Evolutionary conservation across 352 stramenopile species (phyloP), one percentile per base, ranked within the genome.

Genomic region (Aphanomyces stellatus): DNA sequence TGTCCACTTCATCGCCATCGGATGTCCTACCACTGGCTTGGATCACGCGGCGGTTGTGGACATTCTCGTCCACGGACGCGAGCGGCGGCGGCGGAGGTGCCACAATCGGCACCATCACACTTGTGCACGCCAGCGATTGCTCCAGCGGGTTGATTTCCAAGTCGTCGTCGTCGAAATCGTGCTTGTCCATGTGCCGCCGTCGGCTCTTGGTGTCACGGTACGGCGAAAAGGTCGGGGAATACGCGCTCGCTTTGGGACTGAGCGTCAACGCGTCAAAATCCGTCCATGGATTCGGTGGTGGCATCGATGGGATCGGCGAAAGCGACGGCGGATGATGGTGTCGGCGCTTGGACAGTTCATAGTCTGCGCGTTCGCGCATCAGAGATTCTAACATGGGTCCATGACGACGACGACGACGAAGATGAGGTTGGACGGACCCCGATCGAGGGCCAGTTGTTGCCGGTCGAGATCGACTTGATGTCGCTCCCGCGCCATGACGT

Each of bases 41-140:
- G 57, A 67, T 67, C 13, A 67, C 60, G 10, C 33, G 27, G 19
- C 60, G 37, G 35, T 67, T 67, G 60, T 67, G 60, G 2, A 40
- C 31, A 22, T 67, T 67, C 10, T 67, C 60, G 34, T 67, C 60
- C 3, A 67, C 33, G 11, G 60, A 67, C 27, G 17, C 25, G 4
- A 67, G 49, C 25, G 60, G 35, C 42, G n/a, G 49, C 25, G 60
- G 35, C 6, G 49, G 30, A n/a, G 13, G 8, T 10, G 22, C 41
- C 19, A 63, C 37, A 22, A n/a, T n/a, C n/a, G 55, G 55, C 8
- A 67, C 34, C 33, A 67, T 57, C 31, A 24, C 46, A 22, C 60
- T 67, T 4, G 28, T 49, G 31, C 60, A 55, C 11, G 22, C 19
- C 25, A 67, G 22, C 28, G 60, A 67, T 22, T 56, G 60, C 33